Evolutionary conservation across 2,329 filamentous ascomycete genomes (phyloP), one percentile per base, ranked within the genome.

Genomic region (Acrodontium crateriforme): DNA sequence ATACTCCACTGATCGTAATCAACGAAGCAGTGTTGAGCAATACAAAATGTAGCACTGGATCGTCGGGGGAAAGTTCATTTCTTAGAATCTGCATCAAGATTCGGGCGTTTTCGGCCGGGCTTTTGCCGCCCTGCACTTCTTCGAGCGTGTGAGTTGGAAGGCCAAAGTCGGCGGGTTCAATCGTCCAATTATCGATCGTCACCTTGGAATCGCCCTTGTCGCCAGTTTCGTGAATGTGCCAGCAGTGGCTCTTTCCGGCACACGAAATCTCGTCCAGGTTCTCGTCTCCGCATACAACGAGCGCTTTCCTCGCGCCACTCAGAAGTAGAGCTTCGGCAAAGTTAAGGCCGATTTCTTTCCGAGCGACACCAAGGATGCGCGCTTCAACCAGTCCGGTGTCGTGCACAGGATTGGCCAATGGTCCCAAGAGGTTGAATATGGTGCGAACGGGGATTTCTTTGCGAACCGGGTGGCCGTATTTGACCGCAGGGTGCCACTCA

Each of bases 341-440:
- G 6, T 91, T 78, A 2, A 77, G 78, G 1, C 87, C 89, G 12
- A 98, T 73, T 42, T 84, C 80, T 48, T 77, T 71, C 37, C 89
- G 74, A 10, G 85, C 87, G 16, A 98, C 87, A 36, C 89, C 89
- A n/a, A 98, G 72, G 33, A 98, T 71, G 16, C 89, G 74, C 9
- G 85, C 84, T 59, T 98, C 89, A 34, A 98, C 71, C 9, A 62
- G 39, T 4, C 55, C 53, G 18, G 71, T 62, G 43, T 75, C 72
- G 46, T 94, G 81, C 11, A 92, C 70, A 0, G 89, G 89, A 55
- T 95, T 95, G 24, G 84, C 79, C 16, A 98, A 65, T 0, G 89
- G 89, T 0, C 89, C 89, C 27, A 98, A 69, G 10, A 98, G 71
- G 58, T 98, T 98, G 72, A 98, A 98, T 42, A 98, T 87, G 2